Percentiles rank a stretch among this genome's conserved stretches.
Evolutionary conservation across 345 rosid species (phyloP).

Genomic region (Camelina laxa): DNA sequence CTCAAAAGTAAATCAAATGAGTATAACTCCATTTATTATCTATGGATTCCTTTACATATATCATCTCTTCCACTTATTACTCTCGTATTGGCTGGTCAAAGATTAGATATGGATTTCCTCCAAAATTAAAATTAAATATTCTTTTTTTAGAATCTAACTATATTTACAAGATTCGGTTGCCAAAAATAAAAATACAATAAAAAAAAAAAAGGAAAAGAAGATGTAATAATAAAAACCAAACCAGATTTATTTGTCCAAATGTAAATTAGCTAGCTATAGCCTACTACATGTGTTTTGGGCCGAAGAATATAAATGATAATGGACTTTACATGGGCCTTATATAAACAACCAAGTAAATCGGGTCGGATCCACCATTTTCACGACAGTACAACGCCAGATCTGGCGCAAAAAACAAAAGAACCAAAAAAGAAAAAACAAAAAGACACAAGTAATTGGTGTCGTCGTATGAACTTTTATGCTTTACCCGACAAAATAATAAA

Average conservation of each 20-base stretch:
- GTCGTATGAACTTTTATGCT: slow-evolving; percentile 42
- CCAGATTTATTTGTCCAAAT: no score
- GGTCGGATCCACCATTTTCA: no score
- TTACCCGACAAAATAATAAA: slow-evolving; percentile 37
- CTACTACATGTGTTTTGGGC: no score
- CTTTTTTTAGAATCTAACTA: neutral
- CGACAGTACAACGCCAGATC: neutral
- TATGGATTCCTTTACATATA: no score
- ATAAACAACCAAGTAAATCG: no score
- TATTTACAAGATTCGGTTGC: neutral
- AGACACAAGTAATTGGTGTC: slow-evolving; percentile 22
- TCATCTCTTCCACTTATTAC: neutral
- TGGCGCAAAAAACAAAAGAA: neutral
- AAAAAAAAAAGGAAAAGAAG: no score
- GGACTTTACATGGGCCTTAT: no score
- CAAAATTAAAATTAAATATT: neutral
- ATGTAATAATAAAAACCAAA: no score
- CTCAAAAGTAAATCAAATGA: neutral
- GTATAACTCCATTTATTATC: neutral
- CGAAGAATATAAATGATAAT: neutral
- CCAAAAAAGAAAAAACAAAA: no score
- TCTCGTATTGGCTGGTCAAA: neutral
- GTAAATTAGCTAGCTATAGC: no score
- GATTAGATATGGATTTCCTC: neutral
- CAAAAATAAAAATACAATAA: no score